phyloP scores from a whole-genome alignment of 805 yeast species.

The Candida arabinofermentans region DNA sequence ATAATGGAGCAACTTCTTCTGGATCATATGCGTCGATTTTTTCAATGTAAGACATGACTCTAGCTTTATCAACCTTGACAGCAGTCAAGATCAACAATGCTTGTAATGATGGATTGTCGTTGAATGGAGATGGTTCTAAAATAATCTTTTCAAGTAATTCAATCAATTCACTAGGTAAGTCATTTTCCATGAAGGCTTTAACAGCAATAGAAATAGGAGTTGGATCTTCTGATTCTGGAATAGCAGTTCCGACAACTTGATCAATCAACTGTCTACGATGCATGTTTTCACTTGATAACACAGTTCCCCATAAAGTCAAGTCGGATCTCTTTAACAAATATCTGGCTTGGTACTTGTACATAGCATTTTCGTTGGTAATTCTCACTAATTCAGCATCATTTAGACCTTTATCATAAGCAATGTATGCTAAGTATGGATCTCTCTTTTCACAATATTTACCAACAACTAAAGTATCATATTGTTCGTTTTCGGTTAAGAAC shows the following conservation, averaged over 20 bases:
- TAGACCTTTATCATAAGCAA: constrained; percentile 93
- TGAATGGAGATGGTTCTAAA: constrained; percentile 95
- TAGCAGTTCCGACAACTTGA: constrained; percentile 92
- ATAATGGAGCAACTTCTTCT: constrained; percentile 86
- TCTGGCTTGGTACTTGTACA: constrained; percentile 99
- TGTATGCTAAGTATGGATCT: constrained; percentile 96
- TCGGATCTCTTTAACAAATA: constrained; percentile 89
- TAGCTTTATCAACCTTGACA: constrained; percentile 87
- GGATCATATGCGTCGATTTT: constrained; percentile 89
- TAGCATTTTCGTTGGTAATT: constrained; percentile 93
- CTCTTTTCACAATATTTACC: constrained; percentile 99
- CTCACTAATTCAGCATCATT: constrained; percentile 85
- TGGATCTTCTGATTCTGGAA: constrained; percentile 89
- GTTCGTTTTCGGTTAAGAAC: constrained; percentile 85
- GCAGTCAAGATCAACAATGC: constrained; percentile 92
- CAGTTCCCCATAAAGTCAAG: constrained; percentile 73
- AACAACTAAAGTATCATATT: constrained; percentile 89
- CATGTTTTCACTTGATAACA: constrained; percentile 66
- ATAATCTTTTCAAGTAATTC: constrained; percentile 95
- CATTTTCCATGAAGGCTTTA: constrained; percentile 94
- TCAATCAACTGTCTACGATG: constrained; percentile 92
- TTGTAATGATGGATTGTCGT: constrained; percentile 91
- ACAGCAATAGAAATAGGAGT: constrained; percentile 92
- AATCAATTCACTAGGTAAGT: constrained; percentile 86
- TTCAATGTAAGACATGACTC: constrained; percentile 80